Evolutionary conservation across 2,329 filamentous ascomycete species (phyloP), one percentile per base, ranked within the genome.

Genomic region (Endocalyx cinctus): DNA sequence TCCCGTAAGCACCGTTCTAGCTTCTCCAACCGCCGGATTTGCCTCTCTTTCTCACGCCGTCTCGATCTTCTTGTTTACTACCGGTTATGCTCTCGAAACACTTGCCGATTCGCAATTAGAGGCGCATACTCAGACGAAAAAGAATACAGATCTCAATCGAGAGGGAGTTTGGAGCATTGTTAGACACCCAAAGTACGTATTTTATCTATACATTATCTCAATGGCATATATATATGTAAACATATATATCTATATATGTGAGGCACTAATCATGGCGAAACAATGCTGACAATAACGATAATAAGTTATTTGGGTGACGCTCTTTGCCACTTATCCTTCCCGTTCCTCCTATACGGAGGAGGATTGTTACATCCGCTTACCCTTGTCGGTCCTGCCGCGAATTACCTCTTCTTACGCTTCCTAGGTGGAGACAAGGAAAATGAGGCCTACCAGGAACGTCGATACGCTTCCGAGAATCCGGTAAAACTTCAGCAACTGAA

Each of bases 181-280:
- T 17, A 59, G 77, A 30, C 74, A 79, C 55, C 76, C 76, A 1
- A 79, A 79, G 74, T 78, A n/a, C n/a, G n/a, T n/a, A n/a, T n/a
- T n/a, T n/a, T n/a, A n/a, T n/a, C n/a, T n/a, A n/a, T n/a, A n/a
- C n/a, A n/a, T n/a, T n/a, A n/a, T n/a, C n/a, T n/a, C n/a, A n/a
- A n/a, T n/a, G n/a, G n/a, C n/a, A n/a, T n/a, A n/a, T n/a, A n/a
- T n/a, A n/a, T n/a, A n/a, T n/a, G n/a, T n/a, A n/a, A n/a, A n/a
- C n/a, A n/a, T n/a, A n/a, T n/a, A 14, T 10, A 13, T 6, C 22
- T 7, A 37, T 35, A 25, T 33, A 46, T 29, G 38, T 17, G 10
- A 15, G 31, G 20, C 19, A 29, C n/a, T 12, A 8, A 19, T 25
- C 4, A 14, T n/a, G 6, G n/a, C 13, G 17, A 27, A 6, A 27